Conservation (phyloP, 768 basidiomycete genomes). For the Imleria badia region DNA sequence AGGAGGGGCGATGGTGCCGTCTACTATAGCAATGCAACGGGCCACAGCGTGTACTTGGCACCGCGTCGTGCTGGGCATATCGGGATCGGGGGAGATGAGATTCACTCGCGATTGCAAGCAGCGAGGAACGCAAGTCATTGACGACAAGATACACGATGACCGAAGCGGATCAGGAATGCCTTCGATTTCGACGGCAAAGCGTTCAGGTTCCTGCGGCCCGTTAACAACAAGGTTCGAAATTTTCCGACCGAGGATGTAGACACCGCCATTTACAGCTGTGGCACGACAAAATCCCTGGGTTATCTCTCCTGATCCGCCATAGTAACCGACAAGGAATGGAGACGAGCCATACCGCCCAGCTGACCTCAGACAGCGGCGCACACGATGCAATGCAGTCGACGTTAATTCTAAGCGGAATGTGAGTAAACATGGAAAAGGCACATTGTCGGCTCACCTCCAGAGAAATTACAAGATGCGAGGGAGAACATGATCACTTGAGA, state of each 20-base stretch:
- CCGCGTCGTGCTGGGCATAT: neutral
- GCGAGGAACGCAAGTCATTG: constrained; percentile 36
- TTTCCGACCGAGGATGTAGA: constrained; percentile 66
- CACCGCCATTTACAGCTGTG: constrained; percentile 75
- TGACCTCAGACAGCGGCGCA: constrained; percentile 73
- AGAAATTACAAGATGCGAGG: constrained; percentile 65
- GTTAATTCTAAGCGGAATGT: constrained; percentile 55
- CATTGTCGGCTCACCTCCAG: constrained; percentile 46
- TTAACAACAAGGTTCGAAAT: constrained; percentile 33
- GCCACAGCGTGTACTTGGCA: constrained; percentile 33
- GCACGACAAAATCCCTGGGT: constrained; percentile 89
- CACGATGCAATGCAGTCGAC: constrained; percentile 61
- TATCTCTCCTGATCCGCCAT: constrained; percentile 90
- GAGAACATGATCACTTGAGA: constrained; percentile 70
- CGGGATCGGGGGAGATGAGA: constrained; percentile 6
- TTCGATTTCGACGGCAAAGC: constrained; percentile 51
- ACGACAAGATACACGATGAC: constrained; percentile 56
- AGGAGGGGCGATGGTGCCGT: constrained; percentile 30
- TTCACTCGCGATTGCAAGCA: constrained; percentile 25
- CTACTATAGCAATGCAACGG: constrained; percentile 52
- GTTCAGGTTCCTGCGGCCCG: constrained; percentile 5
- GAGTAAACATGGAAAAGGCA: neutral
- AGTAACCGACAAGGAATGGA: constrained; percentile 92
- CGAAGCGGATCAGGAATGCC: constrained; percentile 60
- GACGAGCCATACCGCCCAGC: constrained; percentile 84